Evolutionary conservation across 129 eudicot genomes (phyloP).

Genomic region (Ambrosia artemisiifolia): DNA sequence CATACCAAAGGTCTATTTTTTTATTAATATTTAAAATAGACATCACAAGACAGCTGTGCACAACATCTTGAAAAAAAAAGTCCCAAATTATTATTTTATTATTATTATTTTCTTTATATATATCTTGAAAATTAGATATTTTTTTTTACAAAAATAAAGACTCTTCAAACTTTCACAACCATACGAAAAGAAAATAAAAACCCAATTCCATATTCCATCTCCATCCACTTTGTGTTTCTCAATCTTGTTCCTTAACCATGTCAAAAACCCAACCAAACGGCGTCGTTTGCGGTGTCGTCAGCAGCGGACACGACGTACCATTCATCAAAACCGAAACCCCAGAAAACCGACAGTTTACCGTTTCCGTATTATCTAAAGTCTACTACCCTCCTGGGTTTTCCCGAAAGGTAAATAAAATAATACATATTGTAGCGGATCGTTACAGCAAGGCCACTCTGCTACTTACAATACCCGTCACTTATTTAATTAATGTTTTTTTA

Average conservation of each 20-base stretch:
- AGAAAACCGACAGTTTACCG: background rate
- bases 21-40: background rate
- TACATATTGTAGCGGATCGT: background rate
- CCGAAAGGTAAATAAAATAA: background rate
- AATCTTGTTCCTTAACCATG: background rate
- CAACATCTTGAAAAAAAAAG: no score
- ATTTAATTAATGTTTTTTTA: background rate
- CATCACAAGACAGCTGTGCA: background rate
- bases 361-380: background rate
- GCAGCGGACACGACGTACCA: background rate
- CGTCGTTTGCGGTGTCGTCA: background rate
- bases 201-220: background rate
- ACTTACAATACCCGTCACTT: no score
- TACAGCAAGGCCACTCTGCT: no score
- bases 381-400: slow-evolving; percentile 1
- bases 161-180: background rate
- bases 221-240: background rate
- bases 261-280: background rate
- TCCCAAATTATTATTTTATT: no score
- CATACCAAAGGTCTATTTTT: background rate
- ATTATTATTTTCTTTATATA: no score
- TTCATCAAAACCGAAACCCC: slow-evolving; percentile 3
- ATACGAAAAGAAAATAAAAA: background rate
- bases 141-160: background rate
- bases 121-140: background rate